These are phyloP conservation scores for Wickerhamomyces silvicola DNA, from an alignment of 805 yeast genomes.

Conservation along the genomic window DNA sequence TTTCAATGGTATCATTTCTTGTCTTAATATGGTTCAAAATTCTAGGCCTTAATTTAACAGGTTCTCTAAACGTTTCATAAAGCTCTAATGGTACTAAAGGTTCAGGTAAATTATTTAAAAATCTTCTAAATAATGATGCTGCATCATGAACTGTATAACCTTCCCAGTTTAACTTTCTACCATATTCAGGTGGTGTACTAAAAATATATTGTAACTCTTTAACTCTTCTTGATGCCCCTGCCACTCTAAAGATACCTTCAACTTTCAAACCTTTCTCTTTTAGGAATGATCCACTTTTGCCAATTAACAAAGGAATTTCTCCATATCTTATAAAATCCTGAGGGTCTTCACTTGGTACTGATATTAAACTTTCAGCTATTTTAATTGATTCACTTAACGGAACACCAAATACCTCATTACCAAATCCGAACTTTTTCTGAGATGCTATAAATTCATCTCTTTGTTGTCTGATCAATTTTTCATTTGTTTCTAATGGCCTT, in stretches of 20 bases:
- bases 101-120: constrained; percentile 81
- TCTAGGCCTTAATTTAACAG: constrained; percentile 57
- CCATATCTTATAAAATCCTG: constrained; percentile 76
- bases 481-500: constrained; percentile 11
- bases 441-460: constrained; percentile 32
- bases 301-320: constrained; percentile 87
- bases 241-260: constrained; percentile 90
- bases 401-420: constrained; percentile 67
- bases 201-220: constrained; percentile 79
- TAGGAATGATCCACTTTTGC: constrained; percentile 84
- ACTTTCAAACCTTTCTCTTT: constrained; percentile 72
- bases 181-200: constrained; percentile 85
- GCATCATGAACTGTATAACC: constrained; percentile 96
- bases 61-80: constrained; percentile 75
- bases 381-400: constrained; percentile 63
- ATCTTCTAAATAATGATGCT: constrained; percentile 82
- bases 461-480: constrained; percentile 24
- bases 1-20: constrained; percentile 39
- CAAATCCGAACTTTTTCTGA: constrained; percentile 28
- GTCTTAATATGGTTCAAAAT: constrained; percentile 60
- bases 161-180: constrained; percentile 80
- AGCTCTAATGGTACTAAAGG: constrained; percentile 77
- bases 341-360: constrained; percentile 49
- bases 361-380: constrained; percentile 72
- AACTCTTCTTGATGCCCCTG: constrained; percentile 85